Base-by-base conservation (phyloP, 305 asterid species). In the Stenogyne calaminthoides region DNA sequence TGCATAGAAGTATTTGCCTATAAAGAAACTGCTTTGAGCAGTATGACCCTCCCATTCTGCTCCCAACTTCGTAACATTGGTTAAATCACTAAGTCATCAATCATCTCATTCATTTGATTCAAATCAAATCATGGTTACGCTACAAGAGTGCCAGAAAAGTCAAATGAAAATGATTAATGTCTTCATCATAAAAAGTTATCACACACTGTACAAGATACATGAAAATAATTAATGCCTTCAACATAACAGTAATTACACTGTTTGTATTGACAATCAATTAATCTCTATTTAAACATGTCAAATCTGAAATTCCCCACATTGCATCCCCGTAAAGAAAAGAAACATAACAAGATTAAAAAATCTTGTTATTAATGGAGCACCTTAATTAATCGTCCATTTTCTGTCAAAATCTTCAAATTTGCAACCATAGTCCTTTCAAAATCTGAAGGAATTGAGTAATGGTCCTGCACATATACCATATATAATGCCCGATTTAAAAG, bases 381-480 rank as follows among this genome's bases (percentile, higher is more conserved):
- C 99, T 95, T 92, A 27, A 89, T 71, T 56, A 95, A 59, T 74
- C 79, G 84, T 77, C 96, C 86, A 67, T 78, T 82, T 39, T 91
- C 97, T 0, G 97, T 88, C 83, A 95, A 74, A 63, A 42, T 75
- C 86, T 92, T 91, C 89, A 95, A 78, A 73, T 77, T 87, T 81
- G 90, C 70, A 44, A 84, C 84, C 80, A 95, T 80, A 42, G 64
- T 70, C 84, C 77, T 87, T 71, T 89, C 96, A 70, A 89, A 77
- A 78, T 88, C 89, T 34, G 87, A 80, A 73, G 91, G 85, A 57
- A 82, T 82, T 29, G 73, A 70, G 80, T 84, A 88, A 57, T 77
- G 87, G 69, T 89, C 96, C 99, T 95, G 72, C 77, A 73, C 51
- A 78, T 57, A 54, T 20, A 81, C 51, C 76, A 80, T 52, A 54